Evolutionary conservation across 2,329 filamentous ascomycete species (phyloP), one percentile per base, ranked within the genome.

Genomic region (Bimuria novae-zelandiae): DNA sequence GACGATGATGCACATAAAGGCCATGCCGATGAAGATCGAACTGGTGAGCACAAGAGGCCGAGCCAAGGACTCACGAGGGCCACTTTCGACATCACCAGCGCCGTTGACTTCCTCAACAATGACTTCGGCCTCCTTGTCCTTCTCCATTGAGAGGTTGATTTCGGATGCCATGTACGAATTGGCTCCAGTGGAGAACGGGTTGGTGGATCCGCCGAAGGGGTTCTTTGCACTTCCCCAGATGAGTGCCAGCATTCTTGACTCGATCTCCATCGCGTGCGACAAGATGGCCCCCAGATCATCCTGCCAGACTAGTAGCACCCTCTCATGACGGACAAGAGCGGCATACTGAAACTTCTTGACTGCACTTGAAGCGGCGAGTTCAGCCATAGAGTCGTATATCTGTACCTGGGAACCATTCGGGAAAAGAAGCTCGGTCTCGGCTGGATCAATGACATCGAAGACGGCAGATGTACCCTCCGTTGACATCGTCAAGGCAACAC

Each of bases 331-430:
- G 39, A 92, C 82, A 65, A 92, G 91, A 14, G 89, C 89, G 4
- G 89, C 89, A 63, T 89, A 91, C 68, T 92, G 89, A 69, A 89
- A 85, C 70, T 91, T 92, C 50, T 90, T 91, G 53, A 89, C 81
- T 2, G 88, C 70, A 43, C 47, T 61, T 4, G 77, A 74, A 22
- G 73, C 70, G 3, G 71, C 70, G 33, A 77, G 72, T 14, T 75
- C 72, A 3, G 69, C 68, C 54, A 80, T 69, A 3, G 75, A 79
- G 16, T 80, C 76, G 46, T 80, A 70, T 19, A 81, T 71, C 55
- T 80, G 79, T 4, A 80, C 69, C 51, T 78, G 75, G 25, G 74
- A 79, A 11, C 79, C 77, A 52, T 67, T 64, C 30, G 60, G 59
- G 54, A 66, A 67, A 41, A 67, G 55, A 23, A 81, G 64, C 55